phyloP scores from a whole-genome alignment of 1,284 basidiomycete genomes.

The Leccinum fuscescens region DNA sequence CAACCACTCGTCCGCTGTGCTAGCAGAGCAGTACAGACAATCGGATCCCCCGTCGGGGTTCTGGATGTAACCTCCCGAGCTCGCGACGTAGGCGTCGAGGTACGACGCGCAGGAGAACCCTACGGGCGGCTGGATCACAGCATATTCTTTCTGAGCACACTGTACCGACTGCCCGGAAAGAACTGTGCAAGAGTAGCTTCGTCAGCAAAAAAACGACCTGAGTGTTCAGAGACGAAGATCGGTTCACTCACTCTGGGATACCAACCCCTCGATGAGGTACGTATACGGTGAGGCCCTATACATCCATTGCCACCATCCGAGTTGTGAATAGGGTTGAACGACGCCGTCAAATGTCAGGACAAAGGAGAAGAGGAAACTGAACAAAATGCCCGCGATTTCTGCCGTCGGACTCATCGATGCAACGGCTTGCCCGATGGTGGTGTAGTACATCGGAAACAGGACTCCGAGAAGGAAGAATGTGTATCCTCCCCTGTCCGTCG shows the following conservation, averaged over 20 bases:
- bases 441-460: slow-evolving; percentile 53
- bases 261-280: slow-evolving; percentile 59
- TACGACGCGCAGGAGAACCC: slow-evolving; percentile 73
- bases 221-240: not conserved
- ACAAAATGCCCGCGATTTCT: slow-evolving; percentile 64
- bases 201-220: not conserved
- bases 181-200: slow-evolving; percentile 6
- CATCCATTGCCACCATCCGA: slow-evolving; percentile 87
- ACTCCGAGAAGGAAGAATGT: slow-evolving; percentile 50
- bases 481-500: slow-evolving; percentile 49
- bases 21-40: slow-evolving; percentile 68
- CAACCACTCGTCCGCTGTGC: slow-evolving; percentile 47
- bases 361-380: slow-evolving; percentile 68
- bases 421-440: slow-evolving; percentile 58
- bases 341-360: slow-evolving; percentile 68
- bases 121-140: slow-evolving; percentile 64
- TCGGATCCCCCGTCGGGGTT: slow-evolving; percentile 58
- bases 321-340: slow-evolving; percentile 57
- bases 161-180: slow-evolving; percentile 59
- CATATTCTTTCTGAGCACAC: slow-evolving; percentile 67
- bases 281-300: slow-evolving; percentile 79
- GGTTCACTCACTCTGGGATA: slow-evolving; percentile 43
- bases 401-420: slow-evolving; percentile 66
- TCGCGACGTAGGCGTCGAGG: slow-evolving; percentile 63
- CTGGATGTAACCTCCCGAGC: slow-evolving; percentile 74